Percentiles rank a stretch among this genome's conserved stretches.
Conservation (phyloP, 2,329 filamentous ascomycete genomes). For the Metarhizium guizhouense region DNA sequence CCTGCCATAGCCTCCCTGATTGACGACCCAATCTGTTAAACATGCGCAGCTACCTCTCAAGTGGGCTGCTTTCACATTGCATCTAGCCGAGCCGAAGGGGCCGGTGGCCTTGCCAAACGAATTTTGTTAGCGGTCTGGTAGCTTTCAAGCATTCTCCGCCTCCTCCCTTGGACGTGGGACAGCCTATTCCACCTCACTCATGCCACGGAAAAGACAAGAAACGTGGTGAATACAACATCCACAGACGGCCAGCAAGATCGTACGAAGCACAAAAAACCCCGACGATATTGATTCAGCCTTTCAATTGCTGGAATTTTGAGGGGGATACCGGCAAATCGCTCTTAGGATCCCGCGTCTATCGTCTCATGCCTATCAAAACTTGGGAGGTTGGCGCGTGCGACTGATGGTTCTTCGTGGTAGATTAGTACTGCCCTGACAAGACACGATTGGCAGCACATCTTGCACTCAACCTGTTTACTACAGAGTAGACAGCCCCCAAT, state of each 20-base stretch:
- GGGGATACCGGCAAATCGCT: neutral
- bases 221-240: neutral
- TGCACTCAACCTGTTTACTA: too few relatives aligned
- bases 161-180: too few relatives aligned
- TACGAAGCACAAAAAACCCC: neutral
- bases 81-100: neutral
- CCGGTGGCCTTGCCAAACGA: too few relatives aligned
- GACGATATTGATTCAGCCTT: neutral
- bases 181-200: too few relatives aligned
- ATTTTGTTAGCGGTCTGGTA: too few relatives aligned
- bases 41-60: neutral
- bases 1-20: neutral
- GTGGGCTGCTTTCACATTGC: neutral
- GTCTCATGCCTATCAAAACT: too few relatives aligned
- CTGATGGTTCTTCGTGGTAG: too few relatives aligned
- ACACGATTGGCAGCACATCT: too few relatives aligned
- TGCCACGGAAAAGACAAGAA: neutral
- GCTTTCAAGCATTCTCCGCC: too few relatives aligned
- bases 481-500: too few relatives aligned
- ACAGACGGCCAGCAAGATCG: neutral
- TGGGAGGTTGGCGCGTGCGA: too few relatives aligned
- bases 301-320: neutral
- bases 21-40: neutral
- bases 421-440: too few relatives aligned
- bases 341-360: neutral